A percentile compares a stretch with the other conserved stretches of the same genome.
phyloP scores from a whole-genome alignment of 768 basidiomycete genomes.

The Leccinum barrowsii region DNA sequence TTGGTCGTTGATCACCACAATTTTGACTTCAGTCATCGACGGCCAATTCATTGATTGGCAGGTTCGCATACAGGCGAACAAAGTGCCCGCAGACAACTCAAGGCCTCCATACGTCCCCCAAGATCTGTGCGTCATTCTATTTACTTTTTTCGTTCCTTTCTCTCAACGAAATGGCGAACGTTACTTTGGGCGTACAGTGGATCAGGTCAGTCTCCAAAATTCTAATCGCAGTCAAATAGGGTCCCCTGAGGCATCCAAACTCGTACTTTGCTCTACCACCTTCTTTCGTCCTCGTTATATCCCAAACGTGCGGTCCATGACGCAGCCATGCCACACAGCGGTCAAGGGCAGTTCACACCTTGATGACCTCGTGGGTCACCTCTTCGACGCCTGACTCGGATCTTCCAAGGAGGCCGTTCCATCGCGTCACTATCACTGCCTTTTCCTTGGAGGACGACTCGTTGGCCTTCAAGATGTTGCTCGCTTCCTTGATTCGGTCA shows the following conservation, averaged over 20 bases:
- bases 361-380: constrained; percentile 1
- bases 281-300: background rate
- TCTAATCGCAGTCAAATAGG: background rate
- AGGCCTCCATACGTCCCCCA: too few relatives aligned
- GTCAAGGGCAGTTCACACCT: constrained; percentile 1
- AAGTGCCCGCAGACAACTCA: background rate
- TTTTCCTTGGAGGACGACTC: constrained; percentile 5
- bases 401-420: background rate
- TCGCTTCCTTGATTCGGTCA: background rate
- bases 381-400: background rate
- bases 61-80: background rate
- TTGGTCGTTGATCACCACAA: background rate
- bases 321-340: background rate
- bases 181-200: background rate
- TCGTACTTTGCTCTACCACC: background rate
- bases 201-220: background rate
- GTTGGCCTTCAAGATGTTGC: constrained; percentile 5
- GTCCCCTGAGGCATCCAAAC: background rate
- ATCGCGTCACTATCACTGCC: background rate
- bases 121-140: background rate
- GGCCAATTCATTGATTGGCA: background rate
- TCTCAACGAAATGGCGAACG: background rate
- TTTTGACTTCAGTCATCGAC: background rate
- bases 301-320: background rate
- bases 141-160: background rate